Evolutionary conservation across 306 rosid genomes (phyloP), one percentile per base, ranked within the genome.

Genomic region (Inga laurina): DNA sequence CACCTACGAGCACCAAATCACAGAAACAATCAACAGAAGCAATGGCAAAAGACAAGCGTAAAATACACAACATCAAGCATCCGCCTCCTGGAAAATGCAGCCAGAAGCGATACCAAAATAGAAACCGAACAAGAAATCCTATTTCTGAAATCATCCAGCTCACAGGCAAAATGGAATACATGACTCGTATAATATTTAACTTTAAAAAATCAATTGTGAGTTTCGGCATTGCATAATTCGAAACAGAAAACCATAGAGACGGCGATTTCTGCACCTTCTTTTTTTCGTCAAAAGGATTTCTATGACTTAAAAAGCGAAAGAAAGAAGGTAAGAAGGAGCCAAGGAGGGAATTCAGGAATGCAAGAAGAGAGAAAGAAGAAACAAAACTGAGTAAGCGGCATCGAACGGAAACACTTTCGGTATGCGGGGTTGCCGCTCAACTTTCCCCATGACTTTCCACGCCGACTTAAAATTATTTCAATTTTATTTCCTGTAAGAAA

Each of bases 361-460:
- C 70, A 72, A 41, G 16, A 37, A 24, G 21, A 73, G 56, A 37
- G 21, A n/a, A 54, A 34, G 18, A 32, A 34, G 10, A 18, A 49
- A 30, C 4, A 14, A 39, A 19, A 21, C 11, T 70, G 75, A n/a
- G 27, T 27, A 27, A 27, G 52, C 75, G 34, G 45, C 46, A 52
- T 18, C 1, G 72, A 74, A 43, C 54, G 77, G 69, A 87, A 34
- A 72, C 43, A 77, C 64, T 48, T 79, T 86, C 86, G 80, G 34
- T 34, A 74, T 79, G 79, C 84, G 70, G 51, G 86, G 82, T 87
- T 48, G 45, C 16, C 72, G 71, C 77, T n/a, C n/a, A n/a, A n/a
- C n/a, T n/a, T n/a, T n/a, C n/a, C n/a, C n/a, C n/a, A n/a, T n/a
- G n/a, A n/a, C n/a, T n/a, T n/a, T n/a, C n/a, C 54, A 5, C 54